Percentiles rank a stretch among this genome's conserved stretches.
These are phyloP conservation scores for Lachnellula occidentalis DNA, from an alignment of 2,329 filamentous ascomycete genomes.

Conservation along the genomic window DNA sequence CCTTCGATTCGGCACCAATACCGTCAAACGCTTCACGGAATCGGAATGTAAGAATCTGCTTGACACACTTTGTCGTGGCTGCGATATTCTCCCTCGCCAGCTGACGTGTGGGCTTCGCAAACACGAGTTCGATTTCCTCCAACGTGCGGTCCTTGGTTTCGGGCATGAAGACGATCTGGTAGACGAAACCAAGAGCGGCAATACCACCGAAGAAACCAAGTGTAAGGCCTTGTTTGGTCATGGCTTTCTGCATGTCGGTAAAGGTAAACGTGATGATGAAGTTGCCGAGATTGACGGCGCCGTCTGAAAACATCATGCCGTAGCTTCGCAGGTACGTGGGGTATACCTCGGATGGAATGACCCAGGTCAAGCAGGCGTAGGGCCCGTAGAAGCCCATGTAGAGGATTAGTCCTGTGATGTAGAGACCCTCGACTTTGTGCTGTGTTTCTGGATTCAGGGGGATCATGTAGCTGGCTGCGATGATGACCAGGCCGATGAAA, in stretches of 20 bases:
- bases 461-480: constrained; percentile 59
- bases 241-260: constrained; percentile 59
- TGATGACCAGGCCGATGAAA: constrained; percentile 62
- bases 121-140: constrained; percentile 66
- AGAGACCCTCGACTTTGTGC: constrained; percentile 49
- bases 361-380: constrained; percentile 60
- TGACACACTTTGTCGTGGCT: too few species aligned
- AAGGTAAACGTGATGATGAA: constrained; percentile 76
- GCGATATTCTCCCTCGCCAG: constrained; percentile 53
- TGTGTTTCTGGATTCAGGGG: constrained; percentile 37
- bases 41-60: too few species aligned
- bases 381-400: constrained; percentile 66
- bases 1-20: too few species aligned
- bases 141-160: constrained; percentile 63
- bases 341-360: constrained; percentile 63
- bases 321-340: constrained; percentile 67
- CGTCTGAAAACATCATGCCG: constrained; percentile 67
- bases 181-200: constrained; percentile 63
- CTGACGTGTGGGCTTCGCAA: constrained; percentile 56
- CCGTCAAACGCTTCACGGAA: too few species aligned
- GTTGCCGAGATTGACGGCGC: constrained; percentile 62
- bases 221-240: constrained; percentile 58
- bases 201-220: constrained; percentile 75
- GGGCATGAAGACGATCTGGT: constrained; percentile 70
- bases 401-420: constrained; percentile 60